A percentile compares a stretch with the other conserved stretches of the same genome.
These are phyloP conservation scores for Raffaelea albimanens DNA, from an alignment of 2,329 filamentous ascomycete species.

Conservation along the genomic window DNA sequence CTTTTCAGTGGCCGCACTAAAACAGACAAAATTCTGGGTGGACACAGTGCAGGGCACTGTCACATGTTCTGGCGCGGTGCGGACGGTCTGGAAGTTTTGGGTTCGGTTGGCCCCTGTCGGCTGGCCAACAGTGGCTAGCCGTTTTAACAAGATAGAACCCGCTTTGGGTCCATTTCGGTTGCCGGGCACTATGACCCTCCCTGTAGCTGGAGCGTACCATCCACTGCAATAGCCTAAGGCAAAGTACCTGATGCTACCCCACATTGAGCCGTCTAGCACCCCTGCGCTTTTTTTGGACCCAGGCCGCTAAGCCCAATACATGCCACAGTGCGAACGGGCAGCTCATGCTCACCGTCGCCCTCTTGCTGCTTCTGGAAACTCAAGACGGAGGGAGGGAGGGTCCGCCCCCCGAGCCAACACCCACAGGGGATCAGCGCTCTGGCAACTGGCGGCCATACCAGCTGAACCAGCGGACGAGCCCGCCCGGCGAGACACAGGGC, in stretches of 20 bases:
- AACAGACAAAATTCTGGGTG: not conserved
- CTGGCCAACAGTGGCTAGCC: not conserved
- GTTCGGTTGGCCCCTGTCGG: not conserved
- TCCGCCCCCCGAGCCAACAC: too few relatives aligned
- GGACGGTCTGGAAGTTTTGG: too few relatives aligned
- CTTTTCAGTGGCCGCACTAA: not conserved
- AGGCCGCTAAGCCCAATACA: not conserved
- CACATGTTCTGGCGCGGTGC: not conserved
- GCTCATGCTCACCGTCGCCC: not conserved
- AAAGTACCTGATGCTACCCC: not conserved
- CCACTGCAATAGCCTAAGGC: not conserved
- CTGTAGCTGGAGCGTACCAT: not conserved
- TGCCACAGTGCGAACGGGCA: not conserved
- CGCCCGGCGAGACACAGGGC: too few relatives aligned
- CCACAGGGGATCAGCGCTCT: too few relatives aligned
- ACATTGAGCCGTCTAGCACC: not conserved
- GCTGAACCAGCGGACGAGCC: too few relatives aligned
- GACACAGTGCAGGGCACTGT: not conserved
- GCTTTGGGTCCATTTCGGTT: not conserved
- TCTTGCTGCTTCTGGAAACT: not conserved
- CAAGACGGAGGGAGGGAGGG: too few relatives aligned
- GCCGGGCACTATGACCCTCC: not conserved
- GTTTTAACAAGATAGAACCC: not conserved
- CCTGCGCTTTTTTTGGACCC: too few relatives aligned
- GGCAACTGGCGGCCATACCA: too few relatives aligned